Base-by-base conservation (phyloP, 2,329 filamentous ascomycete genomes). In the Paraconiothyrium brasiliense region DNA sequence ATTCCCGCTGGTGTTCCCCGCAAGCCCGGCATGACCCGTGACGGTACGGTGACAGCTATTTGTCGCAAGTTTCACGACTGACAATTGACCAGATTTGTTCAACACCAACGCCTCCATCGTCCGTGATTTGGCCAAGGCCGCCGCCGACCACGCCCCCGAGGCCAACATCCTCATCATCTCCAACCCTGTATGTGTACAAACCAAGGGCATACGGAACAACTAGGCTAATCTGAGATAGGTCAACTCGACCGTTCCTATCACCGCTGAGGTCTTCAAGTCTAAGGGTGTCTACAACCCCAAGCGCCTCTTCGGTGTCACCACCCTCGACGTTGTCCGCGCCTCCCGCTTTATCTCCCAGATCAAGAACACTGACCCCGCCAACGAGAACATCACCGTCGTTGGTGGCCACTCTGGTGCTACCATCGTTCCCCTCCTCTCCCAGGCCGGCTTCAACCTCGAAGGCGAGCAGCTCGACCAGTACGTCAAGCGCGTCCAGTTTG, bases 71-170 rank as follows among this genome's bases (percentile, higher is more conserved):
- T 46, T 35, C 58, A 57, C 46, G 37, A 47, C 62, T 74, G 49
- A 73, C 58, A 6, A 22, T 37, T 48, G 11, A n/a, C 27, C 61
- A 89, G 94, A 99, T 82, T 91, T 99, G 69, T 99, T 99, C 93
- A 98, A 98, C 90, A 99, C 94, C 88, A 99, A 99, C 84, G 95
- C 95, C 83, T 97, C 93, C 81, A 99, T 99, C 82, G 95, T 99
- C 81, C 94, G 94, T 79, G 95, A 98, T 84, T 90, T 99, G 71
- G 94, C 94, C 85, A 97, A 97, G 89, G 94, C 93, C 76, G 90
- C 89, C 78, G 95, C 95, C 77, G 89, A 97, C 77, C 88, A 92
- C 73, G 88, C 90, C 79, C 95, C 95, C 76, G 87, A 97, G 69
- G 95, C 95, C 83, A 97, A 97, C 85, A 87, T 98, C 82, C 89